These are phyloP conservation scores for Candida maesae DNA, from an alignment of 805 yeast genomes.

Conservation along the genomic window DNA sequence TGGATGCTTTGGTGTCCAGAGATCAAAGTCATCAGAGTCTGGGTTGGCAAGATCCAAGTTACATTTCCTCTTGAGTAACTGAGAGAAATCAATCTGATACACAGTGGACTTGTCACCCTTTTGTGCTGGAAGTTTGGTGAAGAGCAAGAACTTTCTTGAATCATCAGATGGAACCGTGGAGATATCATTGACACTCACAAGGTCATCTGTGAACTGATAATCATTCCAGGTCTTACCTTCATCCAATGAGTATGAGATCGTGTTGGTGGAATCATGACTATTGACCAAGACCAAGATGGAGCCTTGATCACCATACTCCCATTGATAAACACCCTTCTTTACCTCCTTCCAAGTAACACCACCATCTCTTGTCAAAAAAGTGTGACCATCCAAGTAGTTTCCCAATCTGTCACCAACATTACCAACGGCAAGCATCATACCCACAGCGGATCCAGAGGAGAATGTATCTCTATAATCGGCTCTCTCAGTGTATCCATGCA, in stretches of 20 bases:
- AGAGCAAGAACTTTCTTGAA: constrained; percentile 70
- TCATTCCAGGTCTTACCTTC: constrained; percentile 77
- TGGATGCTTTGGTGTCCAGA: constrained; percentile 61
- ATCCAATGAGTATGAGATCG: constrained; percentile 64
- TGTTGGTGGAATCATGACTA: constrained; percentile 52
- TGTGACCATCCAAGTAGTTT: constrained; percentile 50
- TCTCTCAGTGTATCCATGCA: constrained; percentile 91
- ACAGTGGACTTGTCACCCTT: constrained; percentile 45
- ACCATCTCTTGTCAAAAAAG: constrained; percentile 81
- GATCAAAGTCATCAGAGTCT: constrained; percentile 54
- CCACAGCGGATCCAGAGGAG: constrained; percentile 86
- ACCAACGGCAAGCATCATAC: constrained; percentile 83
- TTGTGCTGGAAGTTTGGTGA: constrained; percentile 45
- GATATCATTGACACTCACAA: constrained; percentile 61
- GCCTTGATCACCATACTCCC: constrained; percentile 98
- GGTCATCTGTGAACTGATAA: constrained; percentile 54
- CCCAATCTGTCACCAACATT: constrained; percentile 64
- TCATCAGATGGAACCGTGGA: constrained; percentile 91
- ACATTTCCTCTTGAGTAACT: constrained; percentile 53
- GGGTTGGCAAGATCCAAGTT: constrained; percentile 40
- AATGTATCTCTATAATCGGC: constrained; percentile 77
- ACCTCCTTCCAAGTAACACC: constrained; percentile 87
- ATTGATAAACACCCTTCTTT: constrained; percentile 67
- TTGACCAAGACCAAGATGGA: constrained; percentile 73
- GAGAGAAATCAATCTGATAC: constrained; percentile 55